These are phyloP conservation scores for Suillus brevipes DNA, from an alignment of 768 basidiomycete genomes.

Conservation along the genomic window DNA sequence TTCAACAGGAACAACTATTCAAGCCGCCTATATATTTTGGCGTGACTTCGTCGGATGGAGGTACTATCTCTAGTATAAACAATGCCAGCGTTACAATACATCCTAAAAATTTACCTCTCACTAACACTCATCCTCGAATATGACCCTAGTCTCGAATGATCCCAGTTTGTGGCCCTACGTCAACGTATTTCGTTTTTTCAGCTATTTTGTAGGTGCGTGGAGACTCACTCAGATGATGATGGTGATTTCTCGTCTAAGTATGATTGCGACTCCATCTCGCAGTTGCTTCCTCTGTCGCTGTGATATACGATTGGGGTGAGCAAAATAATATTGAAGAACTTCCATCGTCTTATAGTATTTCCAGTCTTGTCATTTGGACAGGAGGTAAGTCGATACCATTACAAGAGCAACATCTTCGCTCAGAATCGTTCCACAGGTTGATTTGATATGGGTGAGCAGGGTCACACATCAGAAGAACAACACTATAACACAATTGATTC, in stretches of 20 bases:
- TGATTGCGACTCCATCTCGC: background rate
- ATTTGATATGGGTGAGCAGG: background rate
- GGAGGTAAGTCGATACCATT: background rate
- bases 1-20: background rate
- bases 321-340: background rate
- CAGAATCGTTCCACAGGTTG: background rate
- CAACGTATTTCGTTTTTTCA: background rate
- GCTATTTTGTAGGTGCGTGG: background rate
- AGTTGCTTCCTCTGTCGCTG: background rate
- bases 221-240: background rate
- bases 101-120: background rate
- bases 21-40: background rate
- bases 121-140: background rate
- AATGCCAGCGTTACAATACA: background rate
- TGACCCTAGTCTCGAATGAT: background rate
- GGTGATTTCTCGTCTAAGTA: background rate
- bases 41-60: background rate
- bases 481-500: background rate
- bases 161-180: background rate
- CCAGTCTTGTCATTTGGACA: background rate
- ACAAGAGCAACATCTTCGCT: background rate
- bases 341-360: background rate
- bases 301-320: background rate
- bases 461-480: background rate
- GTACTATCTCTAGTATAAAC: background rate